Base-by-base conservation (phyloP, 768 basidiomycete genomes). In the Leccinum obscurum region DNA sequence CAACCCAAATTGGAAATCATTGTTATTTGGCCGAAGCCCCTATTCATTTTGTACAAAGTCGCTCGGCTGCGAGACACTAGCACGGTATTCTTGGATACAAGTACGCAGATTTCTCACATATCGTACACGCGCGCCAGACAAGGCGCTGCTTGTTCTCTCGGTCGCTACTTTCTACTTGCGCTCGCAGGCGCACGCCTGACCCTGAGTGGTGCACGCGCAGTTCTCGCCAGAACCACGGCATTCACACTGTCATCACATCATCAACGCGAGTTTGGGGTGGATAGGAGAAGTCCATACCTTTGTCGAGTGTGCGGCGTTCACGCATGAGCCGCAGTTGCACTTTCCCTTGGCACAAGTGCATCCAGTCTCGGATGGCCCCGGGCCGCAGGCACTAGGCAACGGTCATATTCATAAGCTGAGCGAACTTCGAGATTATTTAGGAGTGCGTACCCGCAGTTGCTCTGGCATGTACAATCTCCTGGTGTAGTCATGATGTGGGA, bases 291-390 rank as follows among this genome's bases (percentile, higher is more conserved):
- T 49, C 1, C 3, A 8, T 46, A 69, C 70, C 53, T 75, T 66
- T 20, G 50, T 30, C 22, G 72, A 65, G 46, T 69, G 67, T 9
- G 68, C 57, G 52, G 67, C 71, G 39, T 77, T 77, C 5, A 58
- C 59, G 60, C 76, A 77, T 20, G 61, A 37, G 8, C 58, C 20
- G 64, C 76, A 77, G 49, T 68, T 53, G 49, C 76, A 77, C 46
- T 64, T 64, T 55, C 66, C 67, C 58, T 69, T 72, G 2, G 71
- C 46, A 55, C 76, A 77, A 3, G 56, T 14, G 50, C 75, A 77
- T 37, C 68, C 71, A 8, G 73, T 68, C 46, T 74, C 75, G 15
- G 58, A 32, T 35, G 74, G 65, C 8, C 72, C 70, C 30, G 74
- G 66, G 4, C 72, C 70, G 54, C 75, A 77, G 32, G 70, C 62